Conservation (phyloP, 345 rosid genomes). For the Eucalyptus victrix region DNA sequence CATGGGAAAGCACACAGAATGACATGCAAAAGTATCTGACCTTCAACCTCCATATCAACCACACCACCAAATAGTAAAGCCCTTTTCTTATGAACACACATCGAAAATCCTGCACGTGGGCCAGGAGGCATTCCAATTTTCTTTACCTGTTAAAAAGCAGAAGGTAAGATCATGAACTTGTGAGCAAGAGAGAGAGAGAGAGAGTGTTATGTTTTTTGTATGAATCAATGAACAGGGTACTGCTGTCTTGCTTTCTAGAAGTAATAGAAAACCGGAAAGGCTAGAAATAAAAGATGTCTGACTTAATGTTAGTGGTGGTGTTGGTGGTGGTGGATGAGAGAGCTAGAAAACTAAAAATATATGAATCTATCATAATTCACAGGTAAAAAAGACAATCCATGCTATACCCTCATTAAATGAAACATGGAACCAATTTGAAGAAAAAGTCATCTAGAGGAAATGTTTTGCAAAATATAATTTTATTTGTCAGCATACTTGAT, state of each 20-base stretch:
- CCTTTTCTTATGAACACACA: conserved; percentile 94
- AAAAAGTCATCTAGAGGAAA: background rate
- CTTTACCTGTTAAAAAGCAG: conserved; percentile 43
- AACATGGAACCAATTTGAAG: background rate
- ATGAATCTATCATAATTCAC: background rate
- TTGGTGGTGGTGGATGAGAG: background rate
- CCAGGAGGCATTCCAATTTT: conserved; percentile 97
- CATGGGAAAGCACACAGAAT: background rate
- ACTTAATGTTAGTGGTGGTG: background rate
- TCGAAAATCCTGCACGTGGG: conserved; percentile 87
- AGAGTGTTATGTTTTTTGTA: background rate
- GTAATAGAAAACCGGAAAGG: background rate
- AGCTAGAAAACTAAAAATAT: background rate
- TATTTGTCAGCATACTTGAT: background rate
- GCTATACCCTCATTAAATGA: background rate
- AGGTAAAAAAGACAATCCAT: background rate
- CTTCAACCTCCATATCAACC: conserved; percentile 94
- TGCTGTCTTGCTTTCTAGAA: background rate
- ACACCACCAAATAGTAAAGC: conserved; percentile 95
- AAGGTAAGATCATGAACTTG: background rate
- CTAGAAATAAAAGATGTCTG: background rate
- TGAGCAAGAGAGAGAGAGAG: background rate
- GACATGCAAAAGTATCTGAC: conserved; percentile 15
- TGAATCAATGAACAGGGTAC: background rate
- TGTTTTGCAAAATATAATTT: background rate